Conservation (phyloP, 495 filamentous ascomycete species). For the Gamarada debralockiae region DNA sequence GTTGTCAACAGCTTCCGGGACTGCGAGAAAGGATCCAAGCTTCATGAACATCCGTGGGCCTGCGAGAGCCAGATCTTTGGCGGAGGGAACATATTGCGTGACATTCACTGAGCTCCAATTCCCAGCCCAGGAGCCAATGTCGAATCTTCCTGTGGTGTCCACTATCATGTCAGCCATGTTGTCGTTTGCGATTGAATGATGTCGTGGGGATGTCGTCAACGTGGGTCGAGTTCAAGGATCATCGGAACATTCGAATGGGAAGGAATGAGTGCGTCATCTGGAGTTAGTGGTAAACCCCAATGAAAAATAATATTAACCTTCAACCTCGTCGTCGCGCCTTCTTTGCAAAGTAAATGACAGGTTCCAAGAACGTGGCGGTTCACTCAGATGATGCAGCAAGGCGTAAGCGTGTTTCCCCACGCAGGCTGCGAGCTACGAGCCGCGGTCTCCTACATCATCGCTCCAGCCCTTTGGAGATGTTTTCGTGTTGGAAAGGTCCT, state of each 20-base stretch:
- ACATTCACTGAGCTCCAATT: conserved; percentile 27
- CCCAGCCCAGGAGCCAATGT: conserved; percentile 17
- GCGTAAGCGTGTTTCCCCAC: too few species aligned
- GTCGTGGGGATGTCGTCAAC: background rate
- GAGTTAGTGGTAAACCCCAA: too few species aligned
- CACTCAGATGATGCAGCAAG: too few species aligned
- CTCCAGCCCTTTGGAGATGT: too few species aligned
- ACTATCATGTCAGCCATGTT: conserved; percentile 15
- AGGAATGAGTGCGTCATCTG: background rate
- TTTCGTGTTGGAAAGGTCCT: too few species aligned
- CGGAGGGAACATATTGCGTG: conserved; percentile 29
- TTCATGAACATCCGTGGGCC: conserved; percentile 62
- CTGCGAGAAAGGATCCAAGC: conserved; percentile 51
- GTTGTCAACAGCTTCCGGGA: conserved; percentile 60
- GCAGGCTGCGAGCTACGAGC: too few species aligned
- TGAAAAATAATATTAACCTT: too few species aligned
- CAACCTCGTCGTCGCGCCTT: too few species aligned
- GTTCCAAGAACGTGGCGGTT: too few species aligned
- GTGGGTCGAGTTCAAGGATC: background rate
- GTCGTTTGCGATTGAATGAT: conserved; percentile 4
- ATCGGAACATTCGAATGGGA: background rate
- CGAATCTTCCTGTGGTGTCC: conserved; percentile 13
- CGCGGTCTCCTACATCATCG: too few species aligned
- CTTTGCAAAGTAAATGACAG: too few species aligned
- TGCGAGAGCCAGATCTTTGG: conserved; percentile 51